phyloP scores from a whole-genome alignment of 257 asterid species.

The Paraleonurus japonicus region DNA sequence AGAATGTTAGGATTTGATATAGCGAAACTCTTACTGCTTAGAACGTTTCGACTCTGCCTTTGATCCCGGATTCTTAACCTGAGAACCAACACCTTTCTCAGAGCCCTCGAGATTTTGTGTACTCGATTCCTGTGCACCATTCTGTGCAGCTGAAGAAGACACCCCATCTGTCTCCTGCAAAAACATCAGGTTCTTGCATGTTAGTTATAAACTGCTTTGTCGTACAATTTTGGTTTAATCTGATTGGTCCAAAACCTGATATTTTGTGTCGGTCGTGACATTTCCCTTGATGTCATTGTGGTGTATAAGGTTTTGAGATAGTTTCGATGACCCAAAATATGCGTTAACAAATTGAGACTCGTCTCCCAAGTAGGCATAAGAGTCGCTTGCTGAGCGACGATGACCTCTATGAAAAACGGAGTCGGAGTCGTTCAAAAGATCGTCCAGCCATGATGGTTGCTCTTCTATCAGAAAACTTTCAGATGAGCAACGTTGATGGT shows the following conservation, averaged over 20 bases:
- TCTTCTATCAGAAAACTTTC: slow-evolving; percentile 62
- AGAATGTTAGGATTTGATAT: neutral
- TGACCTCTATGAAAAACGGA: slow-evolving; percentile 36
- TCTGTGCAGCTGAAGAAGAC: slow-evolving; percentile 34
- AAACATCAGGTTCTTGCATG: neutral
- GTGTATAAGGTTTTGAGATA: slow-evolving; percentile 21
- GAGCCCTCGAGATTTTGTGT: slow-evolving; percentile 38
- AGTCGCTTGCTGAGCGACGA: slow-evolving; percentile 75
- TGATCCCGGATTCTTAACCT: slow-evolving; percentile 45
- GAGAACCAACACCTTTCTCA: slow-evolving; percentile 41
- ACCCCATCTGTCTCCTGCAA: slow-evolving; percentile 36
- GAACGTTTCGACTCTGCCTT: slow-evolving; percentile 63
- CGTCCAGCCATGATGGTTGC: slow-evolving; percentile 84
- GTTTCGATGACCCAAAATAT: slow-evolving; percentile 15
- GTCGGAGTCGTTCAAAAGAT: slow-evolving; percentile 64
- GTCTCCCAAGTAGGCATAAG: slow-evolving; percentile 51
- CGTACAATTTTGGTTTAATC: neutral
- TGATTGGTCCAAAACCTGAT: slow-evolving; percentile 32
- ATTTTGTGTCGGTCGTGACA: slow-evolving; percentile 13
- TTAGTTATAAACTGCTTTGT: neutral
- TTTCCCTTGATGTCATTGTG: slow-evolving; percentile 14
- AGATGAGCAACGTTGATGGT: slow-evolving; percentile 60
- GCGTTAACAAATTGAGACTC: slow-evolving; percentile 25
- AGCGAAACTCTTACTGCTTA: slow-evolving; percentile 55
- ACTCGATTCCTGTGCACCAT: slow-evolving; percentile 34